Percentiles rank a stretch among this genome's conserved stretches.
Conservation (phyloP, 495 filamentous ascomycete genomes). For the Penicillium cataractarum region DNA sequence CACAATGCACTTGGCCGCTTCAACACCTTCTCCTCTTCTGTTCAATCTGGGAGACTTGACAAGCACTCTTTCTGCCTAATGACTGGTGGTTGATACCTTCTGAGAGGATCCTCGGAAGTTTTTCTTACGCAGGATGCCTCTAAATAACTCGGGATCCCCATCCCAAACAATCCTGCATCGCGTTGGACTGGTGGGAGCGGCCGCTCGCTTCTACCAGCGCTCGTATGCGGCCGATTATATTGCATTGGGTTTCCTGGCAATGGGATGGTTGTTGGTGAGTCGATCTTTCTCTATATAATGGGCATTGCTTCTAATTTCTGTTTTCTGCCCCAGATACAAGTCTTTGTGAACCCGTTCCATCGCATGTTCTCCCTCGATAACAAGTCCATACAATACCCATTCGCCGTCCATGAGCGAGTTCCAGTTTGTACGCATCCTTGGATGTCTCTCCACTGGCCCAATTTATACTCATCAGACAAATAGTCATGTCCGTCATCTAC, state of each 20-base stretch:
- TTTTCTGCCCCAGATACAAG: conserved; percentile 55
- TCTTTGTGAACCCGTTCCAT: conserved; percentile 84
- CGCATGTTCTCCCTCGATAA: conserved; percentile 77
- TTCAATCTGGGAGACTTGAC: neutral
- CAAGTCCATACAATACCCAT: conserved; percentile 79
- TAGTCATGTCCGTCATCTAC: conserved; percentile 76
- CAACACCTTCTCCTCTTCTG: conserved; percentile 2
- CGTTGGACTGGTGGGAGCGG: conserved; percentile 39
- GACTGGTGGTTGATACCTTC: neutral
- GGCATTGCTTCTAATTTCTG: neutral
- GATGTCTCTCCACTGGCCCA: neutral
- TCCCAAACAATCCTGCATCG: conserved; percentile 34
- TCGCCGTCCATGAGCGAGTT: conserved; percentile 84
- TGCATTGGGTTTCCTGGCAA: conserved; percentile 69
- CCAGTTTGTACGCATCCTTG: conserved; percentile 62
- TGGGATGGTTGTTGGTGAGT: conserved; percentile 67
- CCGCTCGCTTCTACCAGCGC: conserved; percentile 57
- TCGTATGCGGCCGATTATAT: conserved; percentile 89
- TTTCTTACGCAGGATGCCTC: conserved; percentile 32
- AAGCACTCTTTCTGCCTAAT: neutral
- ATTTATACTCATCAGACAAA: conserved; percentile 6
- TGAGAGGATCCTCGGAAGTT: neutral
- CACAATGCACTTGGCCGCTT: neutral
- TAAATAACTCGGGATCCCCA: conserved; percentile 32
- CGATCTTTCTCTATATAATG: neutral